Evolutionary conservation across 2,329 filamentous ascomycete species (phyloP), one percentile per base, ranked within the genome.

Genomic region (Ceratocystis papillata): DNA sequence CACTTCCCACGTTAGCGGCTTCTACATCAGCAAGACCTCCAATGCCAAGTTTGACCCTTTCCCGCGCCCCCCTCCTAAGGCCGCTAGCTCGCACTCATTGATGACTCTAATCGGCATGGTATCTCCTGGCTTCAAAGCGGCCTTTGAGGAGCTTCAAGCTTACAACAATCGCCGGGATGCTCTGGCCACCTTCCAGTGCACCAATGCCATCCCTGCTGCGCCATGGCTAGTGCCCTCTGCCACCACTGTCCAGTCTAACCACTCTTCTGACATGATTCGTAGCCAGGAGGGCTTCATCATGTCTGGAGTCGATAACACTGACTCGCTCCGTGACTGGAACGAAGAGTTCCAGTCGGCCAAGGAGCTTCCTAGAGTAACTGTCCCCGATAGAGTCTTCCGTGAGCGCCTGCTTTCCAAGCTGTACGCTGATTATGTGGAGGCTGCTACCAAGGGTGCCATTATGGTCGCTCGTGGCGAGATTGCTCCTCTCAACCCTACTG

Each of bases 291-390:
- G 88, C 62, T 96, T 90, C 74, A 79, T 99, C 68, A 86, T 97
- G 68, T 84, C 89, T 22, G 95, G 95, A 37, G 87, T 92, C 30
- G 94, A 99, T 73, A 96, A 93, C 74, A 90, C 90, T 0, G 94
- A 99, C 73, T 96, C 91, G 3, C 80, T 99, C 69, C 86, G 94
- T 67, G 94, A 99, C 76, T 99, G 95, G 93, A 99, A 99, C 72
- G 94, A 99, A 75, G 94, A 99, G 74, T 96, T 99, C 74, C 94
- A 99, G 76, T 96, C 93, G 1, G 96, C 94, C 10, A 87, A 90
- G 72, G 94, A 99, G 76, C 82, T 99, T 69, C 92, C 93, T 44
- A 93, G 91, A 73, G 93, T 96, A 70, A 90, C 87, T 6, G 89
- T 99, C 10, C 93, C 96, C 75, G 94, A 99, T 73, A 86, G 93